Evolutionary conservation across 1,284 basidiomycete genomes (phyloP), one percentile per base, ranked within the genome.

Genomic region (Pseudozyma tsukubaensis): DNA sequence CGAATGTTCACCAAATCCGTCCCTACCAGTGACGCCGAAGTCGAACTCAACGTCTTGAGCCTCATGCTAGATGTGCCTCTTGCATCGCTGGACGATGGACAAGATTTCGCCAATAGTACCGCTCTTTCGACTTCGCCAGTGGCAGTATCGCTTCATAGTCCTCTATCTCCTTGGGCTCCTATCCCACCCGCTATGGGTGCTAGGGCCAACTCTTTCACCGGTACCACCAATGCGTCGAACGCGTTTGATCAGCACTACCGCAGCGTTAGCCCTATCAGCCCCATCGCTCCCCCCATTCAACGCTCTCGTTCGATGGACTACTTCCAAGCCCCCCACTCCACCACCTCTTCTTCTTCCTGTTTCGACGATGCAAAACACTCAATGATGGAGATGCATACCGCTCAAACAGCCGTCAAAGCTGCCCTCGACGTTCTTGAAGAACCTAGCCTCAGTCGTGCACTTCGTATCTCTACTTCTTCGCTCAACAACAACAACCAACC

Each of bases 391-490:
- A 65, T 73, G 59, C 71, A 73, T 14, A 59, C 71, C 1, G 71
- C 71, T 11, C 71, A 73, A 37, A 69, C 62, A 1, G 71, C 71
- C 12, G 71, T 73, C 58, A 65, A 65, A 40, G 61, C 65, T n/a
- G 71, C 71, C 1, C 45, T 73, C 5, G 65, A 73, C 14, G 71
- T 73, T 13, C 37, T 73, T 2, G 59, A 64, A 24, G 65, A 72
- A 6, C 59, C 68, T 1, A 49, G 32, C 10, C 36, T 59, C 11
- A 39, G 24, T 16, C 54, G 53, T 1, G 57, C 57, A 1, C 39
- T 64, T 3, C 52, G 67, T 9, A 70, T 70, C 39, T 49, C 61
- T 1, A 70, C 67, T 0, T 14, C 19, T 14, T 14, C 16, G 19
- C 32, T 24, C n/a, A 32, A 35, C 39, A 40, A 35, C 39, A 40